Conservation (phyloP, 2,329 filamentous ascomycete genomes). For the Aureobasidium pullulans region DNA sequence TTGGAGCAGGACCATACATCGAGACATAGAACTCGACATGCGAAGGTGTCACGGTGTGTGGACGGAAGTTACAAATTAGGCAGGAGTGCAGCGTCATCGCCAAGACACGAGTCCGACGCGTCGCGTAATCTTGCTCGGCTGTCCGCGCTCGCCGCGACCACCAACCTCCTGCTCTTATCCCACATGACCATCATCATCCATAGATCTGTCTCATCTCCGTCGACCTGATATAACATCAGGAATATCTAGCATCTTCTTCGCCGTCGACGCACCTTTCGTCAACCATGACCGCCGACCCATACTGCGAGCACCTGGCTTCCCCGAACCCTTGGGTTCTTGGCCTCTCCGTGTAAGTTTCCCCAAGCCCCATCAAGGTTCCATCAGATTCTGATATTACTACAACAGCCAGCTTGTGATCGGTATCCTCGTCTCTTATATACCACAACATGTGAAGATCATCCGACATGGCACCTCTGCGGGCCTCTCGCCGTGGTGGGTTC, state of each 20-base stretch:
- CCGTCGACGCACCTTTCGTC: neutral
- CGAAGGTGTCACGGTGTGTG: no score
- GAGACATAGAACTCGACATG: no score
- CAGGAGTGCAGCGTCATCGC: neutral
- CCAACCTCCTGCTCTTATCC: neutral
- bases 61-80: no score
- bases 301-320: slow-evolving; percentile 17
- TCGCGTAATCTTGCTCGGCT: neutral
- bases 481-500: slow-evolving; percentile 89
- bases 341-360: slow-evolving; percentile 15
- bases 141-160: neutral
- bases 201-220: neutral
- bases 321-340: slow-evolving; percentile 16
- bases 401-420: slow-evolving; percentile 69
- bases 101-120: neutral
- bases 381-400: neutral
- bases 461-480: slow-evolving; percentile 79
- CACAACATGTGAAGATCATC: slow-evolving; percentile 90
- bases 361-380: neutral
- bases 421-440: slow-evolving; percentile 86
- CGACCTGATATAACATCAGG: neutral
- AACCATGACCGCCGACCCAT: slow-evolving; percentile 10
- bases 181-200: neutral
- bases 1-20: no score
- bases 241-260: neutral